Percentiles rank a stretch among this genome's conserved stretches.
phyloP scores from a whole-genome alignment of 164 flowering plant species.

The Protea cynaroides region DNA sequence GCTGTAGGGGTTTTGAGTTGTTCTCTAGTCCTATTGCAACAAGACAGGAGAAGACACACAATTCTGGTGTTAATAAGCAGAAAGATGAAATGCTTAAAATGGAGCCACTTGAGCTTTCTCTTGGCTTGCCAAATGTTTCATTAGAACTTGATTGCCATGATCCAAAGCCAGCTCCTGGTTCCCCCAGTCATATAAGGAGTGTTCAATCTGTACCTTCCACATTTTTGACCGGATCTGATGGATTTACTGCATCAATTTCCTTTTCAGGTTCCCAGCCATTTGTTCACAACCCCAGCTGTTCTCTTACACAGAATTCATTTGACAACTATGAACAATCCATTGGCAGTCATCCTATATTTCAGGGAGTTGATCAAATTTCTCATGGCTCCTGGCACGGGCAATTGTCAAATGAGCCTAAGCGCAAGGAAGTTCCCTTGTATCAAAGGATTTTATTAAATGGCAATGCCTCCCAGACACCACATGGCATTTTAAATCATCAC shows the following conservation, averaged over 20 bases:
- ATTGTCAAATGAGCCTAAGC: slow-evolving; percentile 49
- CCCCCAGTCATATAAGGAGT: slow-evolving; percentile 59
- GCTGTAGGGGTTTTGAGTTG: slow-evolving; percentile 65
- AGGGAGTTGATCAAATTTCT: slow-evolving; percentile 52
- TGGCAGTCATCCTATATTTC: slow-evolving; percentile 82
- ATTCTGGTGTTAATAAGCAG: slow-evolving; percentile 16
- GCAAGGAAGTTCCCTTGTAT: slow-evolving; percentile 47
- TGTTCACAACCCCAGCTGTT: slow-evolving; percentile 85
- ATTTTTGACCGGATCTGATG: slow-evolving; percentile 58
- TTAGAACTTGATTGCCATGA: slow-evolving; percentile 46
- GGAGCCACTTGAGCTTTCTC: slow-evolving; percentile 80
- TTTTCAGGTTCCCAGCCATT: slow-evolving; percentile 86
- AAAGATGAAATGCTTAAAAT: slow-evolving; percentile 44
- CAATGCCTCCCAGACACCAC: slow-evolving; percentile 39
- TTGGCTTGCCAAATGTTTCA: slow-evolving; percentile 74
- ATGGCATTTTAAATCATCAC: slow-evolving; percentile 35
- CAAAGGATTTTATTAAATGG: slow-evolving; percentile 49
- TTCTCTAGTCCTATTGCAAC: slow-evolving; percentile 46
- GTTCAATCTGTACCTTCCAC: slow-evolving; percentile 61
- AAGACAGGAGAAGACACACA: slow-evolving; percentile 34
- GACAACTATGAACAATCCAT: slow-evolving; percentile 82
- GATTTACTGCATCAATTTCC: slow-evolving; percentile 75
- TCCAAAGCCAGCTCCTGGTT: slow-evolving; percentile 38
- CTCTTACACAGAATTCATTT: slow-evolving; percentile 65
- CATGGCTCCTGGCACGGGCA: slow-evolving; percentile 42